Evolutionary conservation across 208 protist species (phyloP).

Genomic region (Wallacemonas sp.): DNA sequence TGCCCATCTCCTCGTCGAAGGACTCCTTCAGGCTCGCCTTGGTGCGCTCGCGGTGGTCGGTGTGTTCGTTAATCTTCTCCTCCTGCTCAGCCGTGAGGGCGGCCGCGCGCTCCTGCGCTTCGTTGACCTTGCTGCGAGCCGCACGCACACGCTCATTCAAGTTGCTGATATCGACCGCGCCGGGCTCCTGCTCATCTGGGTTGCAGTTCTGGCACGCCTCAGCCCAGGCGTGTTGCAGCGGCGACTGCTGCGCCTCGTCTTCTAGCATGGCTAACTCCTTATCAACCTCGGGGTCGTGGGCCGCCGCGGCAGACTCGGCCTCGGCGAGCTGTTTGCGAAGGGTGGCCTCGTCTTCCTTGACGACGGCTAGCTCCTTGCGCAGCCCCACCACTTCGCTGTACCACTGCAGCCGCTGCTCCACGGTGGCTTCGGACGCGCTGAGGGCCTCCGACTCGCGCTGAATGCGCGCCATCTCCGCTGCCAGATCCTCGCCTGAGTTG

Average conservation of each 20-base stretch:
- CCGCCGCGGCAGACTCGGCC: constrained; percentile 23
- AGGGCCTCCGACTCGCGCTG: constrained; percentile 10
- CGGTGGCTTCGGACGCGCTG: constrained; percentile 9
- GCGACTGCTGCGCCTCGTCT: constrained; percentile 62
- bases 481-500: background rate
- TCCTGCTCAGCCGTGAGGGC: constrained; percentile 52
- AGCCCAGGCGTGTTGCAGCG: constrained; percentile 52
- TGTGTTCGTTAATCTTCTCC: constrained; percentile 68
- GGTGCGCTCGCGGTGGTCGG: constrained; percentile 63
- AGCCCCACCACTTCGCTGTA: constrained; percentile 68
- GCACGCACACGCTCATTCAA: constrained; percentile 43
- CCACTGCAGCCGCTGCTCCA: constrained; percentile 65
- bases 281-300: constrained; percentile 47
- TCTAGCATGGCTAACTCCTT: constrained; percentile 53
- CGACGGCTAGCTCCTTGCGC: constrained; percentile 62
- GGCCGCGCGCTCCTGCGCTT: constrained; percentile 34
- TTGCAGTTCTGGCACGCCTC: constrained; percentile 43
- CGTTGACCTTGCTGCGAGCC: constrained; percentile 29
- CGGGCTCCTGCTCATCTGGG: constrained; percentile 54
- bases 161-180: constrained; percentile 44
- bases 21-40: constrained; percentile 52
- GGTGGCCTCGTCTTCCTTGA: constrained; percentile 58
- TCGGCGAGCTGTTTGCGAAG: constrained; percentile 47
- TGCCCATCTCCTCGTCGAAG: constrained; percentile 68
- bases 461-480: background rate